Conservation (phyloP, 352 stramenopile genomes). For the Phytophthora chlamydospora region DNA sequence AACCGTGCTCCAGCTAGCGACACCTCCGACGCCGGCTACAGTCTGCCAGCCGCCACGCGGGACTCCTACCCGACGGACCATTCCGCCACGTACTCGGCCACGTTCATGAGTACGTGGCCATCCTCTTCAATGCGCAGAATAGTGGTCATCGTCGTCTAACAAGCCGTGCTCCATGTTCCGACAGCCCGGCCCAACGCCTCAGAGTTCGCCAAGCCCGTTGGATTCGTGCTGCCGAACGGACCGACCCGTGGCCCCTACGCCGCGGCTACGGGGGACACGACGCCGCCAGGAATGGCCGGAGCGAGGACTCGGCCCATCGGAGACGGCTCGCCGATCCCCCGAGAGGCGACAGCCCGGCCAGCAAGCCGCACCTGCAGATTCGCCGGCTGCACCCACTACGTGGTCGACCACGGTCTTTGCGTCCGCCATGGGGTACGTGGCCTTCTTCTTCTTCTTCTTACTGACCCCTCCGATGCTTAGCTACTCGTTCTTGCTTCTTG, state of each 20-base stretch:
- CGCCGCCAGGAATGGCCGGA: slow-evolving; percentile 15
- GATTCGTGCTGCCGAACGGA: slow-evolving; percentile 4
- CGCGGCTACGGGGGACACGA: slow-evolving; percentile 13
- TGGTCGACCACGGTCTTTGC: slow-evolving; percentile 71
- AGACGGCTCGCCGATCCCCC: slow-evolving; percentile 3
- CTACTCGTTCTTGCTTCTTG: neutral
- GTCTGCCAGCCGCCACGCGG: neutral
- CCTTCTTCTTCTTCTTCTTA: neutral
- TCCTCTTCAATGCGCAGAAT: neutral
- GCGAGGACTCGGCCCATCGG: slow-evolving; percentile 19
- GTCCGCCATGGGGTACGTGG: slow-evolving; percentile 61
- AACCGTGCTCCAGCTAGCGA: neutral
- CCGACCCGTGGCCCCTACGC: neutral
- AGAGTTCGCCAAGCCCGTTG: slow-evolving; percentile 2
- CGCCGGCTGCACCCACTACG: slow-evolving; percentile 69
- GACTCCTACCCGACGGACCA: neutral
- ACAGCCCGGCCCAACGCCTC: slow-evolving; percentile 15
- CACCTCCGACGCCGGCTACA: too few species aligned
- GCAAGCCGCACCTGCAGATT: slow-evolving; percentile 67
- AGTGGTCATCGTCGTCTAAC: slow-evolving; percentile 1
- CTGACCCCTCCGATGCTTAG: neutral
- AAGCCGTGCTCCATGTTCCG: neutral
- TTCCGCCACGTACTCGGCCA: slow-evolving; percentile 16
- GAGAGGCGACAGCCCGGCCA: slow-evolving; percentile 20
- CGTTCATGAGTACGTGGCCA: slow-evolving; percentile 24